Percentiles rank a stretch among this genome's conserved stretches.
Conservation (phyloP, 2,329 filamentous ascomycete species). For the Talaromyces amestolkiae region DNA sequence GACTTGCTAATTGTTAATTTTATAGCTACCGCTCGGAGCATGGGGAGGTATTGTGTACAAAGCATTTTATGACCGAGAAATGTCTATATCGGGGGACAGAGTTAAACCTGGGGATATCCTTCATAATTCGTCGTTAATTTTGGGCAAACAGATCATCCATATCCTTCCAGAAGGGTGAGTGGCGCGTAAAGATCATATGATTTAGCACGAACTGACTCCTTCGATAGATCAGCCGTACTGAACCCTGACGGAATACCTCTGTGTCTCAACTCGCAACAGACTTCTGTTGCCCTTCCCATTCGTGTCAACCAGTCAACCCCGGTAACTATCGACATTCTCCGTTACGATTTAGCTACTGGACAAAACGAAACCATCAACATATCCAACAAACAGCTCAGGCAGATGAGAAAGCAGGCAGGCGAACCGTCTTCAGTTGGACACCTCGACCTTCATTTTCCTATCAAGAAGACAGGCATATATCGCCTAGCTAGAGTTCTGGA, state of each 20-base stretch:
- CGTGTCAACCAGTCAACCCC: slow-evolving; percentile 92
- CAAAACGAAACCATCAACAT: slow-evolving; percentile 77
- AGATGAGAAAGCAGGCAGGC: slow-evolving; percentile 67
- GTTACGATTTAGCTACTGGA: slow-evolving; percentile 78
- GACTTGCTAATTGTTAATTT: not conserved
- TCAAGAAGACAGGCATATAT: slow-evolving; percentile 88
- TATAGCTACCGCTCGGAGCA: slow-evolving; percentile 67
- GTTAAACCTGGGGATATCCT: slow-evolving; percentile 85
- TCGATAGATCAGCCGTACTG: slow-evolving; percentile 69
- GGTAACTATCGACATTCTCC: slow-evolving; percentile 81
- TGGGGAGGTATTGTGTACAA: slow-evolving; percentile 73
- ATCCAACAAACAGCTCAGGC: slow-evolving; percentile 68
- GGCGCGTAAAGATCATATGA: not conserved
- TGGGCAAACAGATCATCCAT: slow-evolving; percentile 96
- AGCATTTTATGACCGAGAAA: slow-evolving; percentile 85
- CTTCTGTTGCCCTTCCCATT: slow-evolving; percentile 69
- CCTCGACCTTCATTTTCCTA: slow-evolving; percentile 67
- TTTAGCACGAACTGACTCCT: slow-evolving; percentile 23
- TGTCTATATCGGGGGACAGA: slow-evolving; percentile 87
- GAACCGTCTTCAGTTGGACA: slow-evolving; percentile 58
- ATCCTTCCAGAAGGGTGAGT: slow-evolving; percentile 86
- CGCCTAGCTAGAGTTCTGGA: slow-evolving; percentile 81
- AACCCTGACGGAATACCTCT: slow-evolving; percentile 80
- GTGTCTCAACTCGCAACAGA: slow-evolving; percentile 68
- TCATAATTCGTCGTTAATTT: slow-evolving; percentile 88